Evolutionary conservation across 495 filamentous ascomycete genomes (phyloP).

Genomic region (Lepraria neglecta): DNA sequence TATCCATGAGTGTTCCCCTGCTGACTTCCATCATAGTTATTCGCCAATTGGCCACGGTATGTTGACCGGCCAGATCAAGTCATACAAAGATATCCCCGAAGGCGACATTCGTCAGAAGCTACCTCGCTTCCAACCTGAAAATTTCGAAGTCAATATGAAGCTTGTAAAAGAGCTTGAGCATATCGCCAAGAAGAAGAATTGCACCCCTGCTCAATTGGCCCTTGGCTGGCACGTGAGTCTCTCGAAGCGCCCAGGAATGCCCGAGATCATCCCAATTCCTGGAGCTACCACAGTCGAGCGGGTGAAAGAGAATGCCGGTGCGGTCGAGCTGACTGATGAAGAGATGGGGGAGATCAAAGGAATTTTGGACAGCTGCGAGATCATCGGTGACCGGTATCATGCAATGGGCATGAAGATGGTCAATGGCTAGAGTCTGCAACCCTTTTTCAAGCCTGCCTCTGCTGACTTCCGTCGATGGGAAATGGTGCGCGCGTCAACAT

Average conservation of each 20-base stretch:
- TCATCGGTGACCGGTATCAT: conserved; percentile 36
- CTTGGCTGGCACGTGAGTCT: conserved; percentile 47
- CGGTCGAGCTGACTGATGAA: conserved; percentile 34
- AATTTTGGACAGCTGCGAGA: conserved; percentile 33
- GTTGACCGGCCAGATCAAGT: conserved; percentile 57
- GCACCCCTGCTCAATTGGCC: conserved; percentile 68
- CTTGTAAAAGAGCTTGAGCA: conserved; percentile 58
- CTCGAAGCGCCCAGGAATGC: conserved; percentile 48
- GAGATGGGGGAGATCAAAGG: conserved; percentile 43
- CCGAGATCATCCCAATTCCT: conserved; percentile 74
- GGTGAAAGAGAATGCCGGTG: conserved; percentile 40
- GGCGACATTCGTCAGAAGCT: conserved; percentile 46
- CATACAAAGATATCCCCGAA: conserved; percentile 53
- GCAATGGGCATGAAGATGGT: background rate
- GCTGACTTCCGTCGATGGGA: no score
- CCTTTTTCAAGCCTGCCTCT: no score
- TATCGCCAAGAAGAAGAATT: conserved; percentile 60
- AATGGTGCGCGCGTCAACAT: no score
- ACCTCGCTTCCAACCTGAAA: conserved; percentile 61
- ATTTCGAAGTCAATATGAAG: conserved; percentile 65
- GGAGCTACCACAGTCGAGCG: conserved; percentile 51
- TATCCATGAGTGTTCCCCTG: no score
- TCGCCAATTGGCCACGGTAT: conserved; percentile 48
- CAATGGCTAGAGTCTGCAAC: background rate
- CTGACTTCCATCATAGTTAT: conserved; percentile 29